phyloP scores from a whole-genome alignment of 495 filamentous ascomycete genomes.

The Penicillium bovifimosum region DNA sequence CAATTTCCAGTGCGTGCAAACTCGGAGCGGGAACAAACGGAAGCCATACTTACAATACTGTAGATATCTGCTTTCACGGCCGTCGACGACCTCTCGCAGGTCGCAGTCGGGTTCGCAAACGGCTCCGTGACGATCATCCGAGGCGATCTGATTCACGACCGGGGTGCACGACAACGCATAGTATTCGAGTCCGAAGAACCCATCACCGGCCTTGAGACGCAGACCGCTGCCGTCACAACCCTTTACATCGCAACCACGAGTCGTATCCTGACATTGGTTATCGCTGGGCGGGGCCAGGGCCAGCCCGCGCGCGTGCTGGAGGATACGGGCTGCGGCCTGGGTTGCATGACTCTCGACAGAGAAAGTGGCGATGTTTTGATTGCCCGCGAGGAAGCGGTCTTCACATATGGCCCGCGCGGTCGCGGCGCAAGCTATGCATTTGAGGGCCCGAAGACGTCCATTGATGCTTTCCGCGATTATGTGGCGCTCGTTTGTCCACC shows the following conservation, averaged over 20 bases:
- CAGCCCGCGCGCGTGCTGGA: constrained; percentile 85
- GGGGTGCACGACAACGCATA: constrained; percentile 90
- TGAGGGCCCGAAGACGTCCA: constrained; percentile 80
- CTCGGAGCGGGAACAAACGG: background rate
- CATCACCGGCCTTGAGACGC: constrained; percentile 74
- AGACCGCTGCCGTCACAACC: constrained; percentile 55
- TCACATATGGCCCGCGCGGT: constrained; percentile 83
- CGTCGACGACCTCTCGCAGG: constrained; percentile 79
- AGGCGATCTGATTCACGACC: constrained; percentile 91
- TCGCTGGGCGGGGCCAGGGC: constrained; percentile 80
- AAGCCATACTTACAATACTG: background rate
- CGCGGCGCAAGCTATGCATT: constrained; percentile 82
- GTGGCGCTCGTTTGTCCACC: constrained; percentile 86
- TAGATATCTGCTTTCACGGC: constrained; percentile 88
- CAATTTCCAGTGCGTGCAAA: constrained; percentile 67
- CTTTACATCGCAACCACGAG: constrained; percentile 90
- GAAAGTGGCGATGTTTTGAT: constrained; percentile 80
- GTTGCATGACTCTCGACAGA: constrained; percentile 85
- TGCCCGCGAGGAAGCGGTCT: constrained; percentile 88
- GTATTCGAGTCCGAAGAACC: constrained; percentile 97
- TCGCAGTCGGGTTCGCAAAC: constrained; percentile 93
- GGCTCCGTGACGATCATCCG: constrained; percentile 89
- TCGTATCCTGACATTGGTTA: constrained; percentile 78
- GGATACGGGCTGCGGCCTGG: constrained; percentile 79
- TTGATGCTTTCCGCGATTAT: constrained; percentile 79